Conservation (phyloP, 2,329 filamentous ascomycete genomes). For the Phialemoniopsis sp. region DNA sequence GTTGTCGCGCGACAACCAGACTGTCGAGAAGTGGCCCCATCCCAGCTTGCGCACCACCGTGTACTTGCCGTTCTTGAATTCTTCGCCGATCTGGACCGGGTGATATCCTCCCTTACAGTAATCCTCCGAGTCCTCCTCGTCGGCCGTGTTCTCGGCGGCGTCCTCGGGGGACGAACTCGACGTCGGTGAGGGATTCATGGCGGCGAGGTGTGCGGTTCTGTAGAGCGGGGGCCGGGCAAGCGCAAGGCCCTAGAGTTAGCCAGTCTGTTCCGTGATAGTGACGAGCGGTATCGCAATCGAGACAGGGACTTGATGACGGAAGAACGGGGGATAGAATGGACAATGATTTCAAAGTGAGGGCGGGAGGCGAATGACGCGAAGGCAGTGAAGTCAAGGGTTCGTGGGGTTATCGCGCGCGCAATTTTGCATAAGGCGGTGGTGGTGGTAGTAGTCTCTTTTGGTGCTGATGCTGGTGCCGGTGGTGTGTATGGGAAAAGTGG, state of each 20-base stretch:
- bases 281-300: background rate
- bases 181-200: constrained; percentile 69
- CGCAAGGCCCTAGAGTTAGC: too few relatives aligned
- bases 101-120: constrained; percentile 99
- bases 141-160: constrained; percentile 83
- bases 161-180: constrained; percentile 79
- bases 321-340: too few relatives aligned
- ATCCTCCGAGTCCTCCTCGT: constrained; percentile 98
- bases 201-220: constrained; percentile 52
- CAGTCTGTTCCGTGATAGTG: background rate
- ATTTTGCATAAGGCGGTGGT: too few relatives aligned
- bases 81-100: constrained; percentile 88
- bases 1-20: constrained; percentile 82
- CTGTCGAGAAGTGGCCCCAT: constrained; percentile 99
- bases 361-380: background rate
- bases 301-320: too few relatives aligned
- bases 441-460: too few relatives aligned
- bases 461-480: background rate
- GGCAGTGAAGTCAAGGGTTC: background rate
- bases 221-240: constrained; percentile 11
- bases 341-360: background rate
- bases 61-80: constrained; percentile 97
- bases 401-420: too few relatives aligned
- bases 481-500: background rate
- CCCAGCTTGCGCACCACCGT: constrained; percentile 93